phyloP scores from a whole-genome alignment of 768 basidiomycete genomes.

The Royoungia palumana region DNA sequence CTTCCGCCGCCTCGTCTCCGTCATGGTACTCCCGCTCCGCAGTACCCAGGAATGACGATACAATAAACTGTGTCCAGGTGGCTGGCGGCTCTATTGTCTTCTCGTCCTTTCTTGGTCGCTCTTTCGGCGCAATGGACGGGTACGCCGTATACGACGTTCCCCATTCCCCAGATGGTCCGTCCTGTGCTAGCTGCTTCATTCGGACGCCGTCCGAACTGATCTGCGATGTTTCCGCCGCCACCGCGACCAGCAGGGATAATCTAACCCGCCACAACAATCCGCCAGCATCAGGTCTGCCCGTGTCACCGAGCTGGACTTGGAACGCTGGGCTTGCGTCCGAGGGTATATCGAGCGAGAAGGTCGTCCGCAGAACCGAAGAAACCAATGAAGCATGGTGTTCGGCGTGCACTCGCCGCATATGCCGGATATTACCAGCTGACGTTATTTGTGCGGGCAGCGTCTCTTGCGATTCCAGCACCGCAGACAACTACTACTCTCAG shows the following conservation, averaged over 20 bases:
- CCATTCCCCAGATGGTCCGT: constrained; percentile 68
- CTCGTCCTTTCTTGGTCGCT: constrained; percentile 33
- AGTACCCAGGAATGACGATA: constrained; percentile 37
- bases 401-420: constrained; percentile 74
- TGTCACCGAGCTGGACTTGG: constrained; percentile 52
- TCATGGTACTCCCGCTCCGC: constrained; percentile 56
- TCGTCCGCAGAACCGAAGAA: constrained; percentile 66
- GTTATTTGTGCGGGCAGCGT: constrained; percentile 62
- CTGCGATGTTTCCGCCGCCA: constrained; percentile 48
- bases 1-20: constrained; percentile 39
- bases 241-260: constrained; percentile 79
- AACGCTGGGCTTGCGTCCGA: constrained; percentile 89
- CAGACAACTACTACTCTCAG: constrained; percentile 62
- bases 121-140: constrained; percentile 54
- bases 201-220: constrained; percentile 49
- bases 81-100: constrained; percentile 1
- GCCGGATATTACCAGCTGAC: constrained; percentile 43
- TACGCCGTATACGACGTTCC: constrained; percentile 64
- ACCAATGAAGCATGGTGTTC: constrained; percentile 82
- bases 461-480: constrained; percentile 88
- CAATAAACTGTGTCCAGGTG: constrained; percentile 41
- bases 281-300: constrained; percentile 40
- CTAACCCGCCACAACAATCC: constrained; percentile 91
- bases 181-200: constrained; percentile 50
- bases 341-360: constrained; percentile 90